phyloP scores from a whole-genome alignment of 192 early-diverging fungal species.

The Lobosporangium transversale region DNA sequence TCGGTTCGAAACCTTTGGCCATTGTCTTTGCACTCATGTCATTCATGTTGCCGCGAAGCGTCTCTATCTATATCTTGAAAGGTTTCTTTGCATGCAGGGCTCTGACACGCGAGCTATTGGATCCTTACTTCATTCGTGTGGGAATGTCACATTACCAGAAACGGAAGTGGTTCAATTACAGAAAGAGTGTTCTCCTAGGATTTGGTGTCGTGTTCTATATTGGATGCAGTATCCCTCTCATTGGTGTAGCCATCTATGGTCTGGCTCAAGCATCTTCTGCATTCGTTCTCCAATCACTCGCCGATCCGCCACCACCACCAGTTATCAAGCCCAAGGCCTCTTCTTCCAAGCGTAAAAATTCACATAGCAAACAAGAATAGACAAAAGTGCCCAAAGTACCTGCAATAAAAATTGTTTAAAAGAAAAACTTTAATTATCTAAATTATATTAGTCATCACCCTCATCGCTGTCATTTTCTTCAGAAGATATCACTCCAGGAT shows the following conservation, averaged over 20 bases:
- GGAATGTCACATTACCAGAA: constrained; percentile 57
- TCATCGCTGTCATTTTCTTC: constrained; percentile 31
- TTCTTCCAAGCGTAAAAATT: not conserved
- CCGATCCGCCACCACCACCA: constrained; percentile 45
- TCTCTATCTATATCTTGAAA: constrained; percentile 53
- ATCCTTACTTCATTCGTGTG: constrained; percentile 70
- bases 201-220: constrained; percentile 66
- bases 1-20: constrained; percentile 57
- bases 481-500: constrained; percentile 13
- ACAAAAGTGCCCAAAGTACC: not conserved
- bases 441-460: constrained; percentile 31
- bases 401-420: not conserved
- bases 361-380: constrained; percentile 12
- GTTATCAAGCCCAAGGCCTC: constrained; percentile 21
- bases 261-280: constrained; percentile 58
- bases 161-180: constrained; percentile 64
- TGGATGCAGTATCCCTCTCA: constrained; percentile 60
- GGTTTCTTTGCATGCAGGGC: constrained; percentile 62
- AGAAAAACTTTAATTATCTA: not conserved
- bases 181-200: constrained; percentile 66
- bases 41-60: constrained; percentile 52
- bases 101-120: constrained; percentile 67
- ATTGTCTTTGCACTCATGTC: constrained; percentile 50
- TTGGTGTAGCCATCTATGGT: constrained; percentile 65
- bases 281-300: constrained; percentile 32